Base-by-base conservation (phyloP, 2,329 filamentous ascomycete species). In the Xylariomycetidae sp. region DNA sequence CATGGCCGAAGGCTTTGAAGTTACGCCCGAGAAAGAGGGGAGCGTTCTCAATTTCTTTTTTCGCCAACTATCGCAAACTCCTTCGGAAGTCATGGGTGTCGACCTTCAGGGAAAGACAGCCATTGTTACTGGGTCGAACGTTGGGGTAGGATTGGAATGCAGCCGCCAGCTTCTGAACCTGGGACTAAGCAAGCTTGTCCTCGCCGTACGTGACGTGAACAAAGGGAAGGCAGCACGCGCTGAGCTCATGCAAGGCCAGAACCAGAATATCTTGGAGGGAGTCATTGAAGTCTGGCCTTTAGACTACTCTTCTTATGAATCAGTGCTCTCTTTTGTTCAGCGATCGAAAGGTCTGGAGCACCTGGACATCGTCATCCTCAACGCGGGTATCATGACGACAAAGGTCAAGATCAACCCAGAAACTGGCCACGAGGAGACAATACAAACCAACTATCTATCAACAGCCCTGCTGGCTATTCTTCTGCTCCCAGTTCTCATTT, bases 401-500 rank as follows among this genome's bases (percentile, higher is more conserved):
- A 25, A 16, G 3, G 27, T 23, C n/a, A 27, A 19, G 3, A 18
- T 35, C 11, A 31, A 31, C 13, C 20, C 19, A 9, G 4, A 50
- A 1, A 64, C 61, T 0, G 10, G 9, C 4, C 49, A 57, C 0
- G 71, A 75, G 42, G 50, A 51, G 14, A 62, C 55, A 4, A 46
- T 75, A 27, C 70, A 68, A 0, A 62, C 67, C 28, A 75, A 76
- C 40, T 69, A 72, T 9, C 58, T 75, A 38, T 64, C 57, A 19
- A 74, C 69, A 0, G 59, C 69, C 10, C 46, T 75, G 3, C 53
- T 76, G 2, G 63, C 59, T 0, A 46, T 71, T 1, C 52, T 72
- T 0, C 32, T 74, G 11, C 43, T 74, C 5, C 33, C 33, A 15
- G 33, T 34, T 13, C n/a, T 34, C 6, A n/a, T 28, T 13, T 18